phyloP scores from a whole-genome alignment of 768 basidiomycete species.

The Termitomyces bulborhizus region DNA sequence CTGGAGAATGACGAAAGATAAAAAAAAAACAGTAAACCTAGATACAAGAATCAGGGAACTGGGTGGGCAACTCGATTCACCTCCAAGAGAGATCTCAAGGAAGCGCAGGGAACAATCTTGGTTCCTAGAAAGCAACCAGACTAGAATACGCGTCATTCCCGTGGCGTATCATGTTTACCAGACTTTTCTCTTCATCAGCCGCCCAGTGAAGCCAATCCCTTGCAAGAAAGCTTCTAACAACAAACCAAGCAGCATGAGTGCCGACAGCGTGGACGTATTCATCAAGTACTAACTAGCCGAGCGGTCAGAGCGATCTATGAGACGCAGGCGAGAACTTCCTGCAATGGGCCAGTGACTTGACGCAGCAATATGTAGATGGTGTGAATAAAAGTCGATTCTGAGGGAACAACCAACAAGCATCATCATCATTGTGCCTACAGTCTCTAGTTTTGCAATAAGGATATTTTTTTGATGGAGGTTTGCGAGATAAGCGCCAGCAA shows the following conservation, averaged over 20 bases:
- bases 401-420: constrained; percentile 78
- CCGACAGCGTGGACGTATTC: constrained; percentile 62
- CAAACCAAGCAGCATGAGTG: constrained; percentile 97
- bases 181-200: constrained; percentile 85
- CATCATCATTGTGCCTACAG: constrained; percentile 84
- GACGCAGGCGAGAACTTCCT: constrained; percentile 56
- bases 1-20: constrained; percentile 80
- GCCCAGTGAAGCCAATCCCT: constrained; percentile 94
- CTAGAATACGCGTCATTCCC: constrained; percentile 96
- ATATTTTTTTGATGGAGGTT: constrained; percentile 72
- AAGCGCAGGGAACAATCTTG: constrained; percentile 72
- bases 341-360: constrained; percentile 62
- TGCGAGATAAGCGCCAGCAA: constrained; percentile 83
- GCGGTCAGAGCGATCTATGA: constrained; percentile 50
- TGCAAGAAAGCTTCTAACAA: constrained; percentile 64
- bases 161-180: constrained; percentile 97
- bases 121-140: constrained; percentile 82
- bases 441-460: constrained; percentile 93
- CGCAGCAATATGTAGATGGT: constrained; percentile 70
- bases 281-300: constrained; percentile 49
- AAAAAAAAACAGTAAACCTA: constrained; percentile 78
- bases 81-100: constrained; percentile 94
- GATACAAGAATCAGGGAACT: neutral
- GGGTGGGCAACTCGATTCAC: constrained; percentile 33
- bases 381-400: constrained; percentile 88